Base-by-base conservation (phyloP, 257 asterid species). In the Plantago major region DNA sequence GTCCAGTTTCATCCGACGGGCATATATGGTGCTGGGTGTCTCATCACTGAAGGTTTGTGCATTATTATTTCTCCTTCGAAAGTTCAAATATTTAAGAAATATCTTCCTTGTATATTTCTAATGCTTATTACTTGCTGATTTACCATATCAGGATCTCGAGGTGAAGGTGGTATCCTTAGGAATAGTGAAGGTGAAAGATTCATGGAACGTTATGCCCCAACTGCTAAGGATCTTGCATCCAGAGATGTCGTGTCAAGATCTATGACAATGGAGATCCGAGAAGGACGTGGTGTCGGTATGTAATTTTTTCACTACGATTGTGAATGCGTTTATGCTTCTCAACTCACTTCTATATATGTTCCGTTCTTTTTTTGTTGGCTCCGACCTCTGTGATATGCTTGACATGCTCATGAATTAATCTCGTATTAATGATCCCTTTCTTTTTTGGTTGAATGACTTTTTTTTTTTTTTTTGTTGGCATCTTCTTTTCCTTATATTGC, bases 281-380 rank as follows among this genome's bases (percentile, higher is more conserved):
- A 92, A 83, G 99, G 99, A 46, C 96, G 99, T 67, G 99, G 99
- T 63, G 99, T 92, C 68, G 99, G 98, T 88, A 82, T 67, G 83
- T 65, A 37, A 26, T 10, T 37, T n/a, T n/a, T n/a, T 53, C 15
- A 13, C 9, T 14, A 12, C 1, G n/a, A 13, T 12, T 47, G 13
- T 47, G 52, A 47, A 2, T 17, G 13, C 13, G 40, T 33, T 33
- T 3, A 33, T 33, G 3, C 6, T 47, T 47, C 19, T 47, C 17
- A 47, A 47, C 18, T 6, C 17, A 15, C 15, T 17, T 47, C 16
- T 17, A 7, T 9, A 47, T 4, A 4, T 12, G 13, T 47, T 12
- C 9, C 13, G 19, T 47, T 13, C 7, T 47, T 9, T 48, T 10
- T 15, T 15, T 22, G 26, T 22, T 22, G 26, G 26, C 40, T 33